Base-by-base conservation (phyloP, 208 protist genomes). In the Acanthamoeba royreba region DNA sequence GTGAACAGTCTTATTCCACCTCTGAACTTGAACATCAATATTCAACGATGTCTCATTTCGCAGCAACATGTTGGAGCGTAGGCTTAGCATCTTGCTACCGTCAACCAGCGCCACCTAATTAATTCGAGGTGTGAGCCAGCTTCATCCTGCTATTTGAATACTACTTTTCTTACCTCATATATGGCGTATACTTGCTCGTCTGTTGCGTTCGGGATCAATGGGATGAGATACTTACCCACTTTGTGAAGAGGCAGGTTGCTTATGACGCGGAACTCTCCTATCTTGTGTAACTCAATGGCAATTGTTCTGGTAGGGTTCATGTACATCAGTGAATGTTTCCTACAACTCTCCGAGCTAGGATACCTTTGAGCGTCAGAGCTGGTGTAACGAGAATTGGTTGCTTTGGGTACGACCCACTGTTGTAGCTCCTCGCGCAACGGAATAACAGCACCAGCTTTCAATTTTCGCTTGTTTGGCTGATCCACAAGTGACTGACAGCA, bases 201-300 rank as follows among this genome's bases (percentile, higher is more conserved):
- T 22, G 31, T 47, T 13, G 69, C 58, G 25, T n/a, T 35, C 31
- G 87, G 87, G 4, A 92, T 31, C 35, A 92, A 58, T 15, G 87
- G 87, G n/a, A 92, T 63, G 40, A 92, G 87, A 45, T 92, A 92
- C 87, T 47, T 92, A 38, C 87, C 87, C 46, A 92, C 87, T 31
- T 92, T 92, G 63, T 92, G 87, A 8, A 92, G 87, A 19, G 87
- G 87, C 15, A 92, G 43, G 46, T 92, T 92, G 17, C 43, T 43
- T 15, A 77, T 77, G 28, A 35, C 17, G 4, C 42, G 35, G 33
- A 77, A 69, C 38, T 92, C 87, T 31, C 33, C 33, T 40, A 92
- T 79, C 42, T 69, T 79, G 87, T 69, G 43, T 40, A 92, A 33
- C 55, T 92, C 55, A 25, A 92, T 79, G 22, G 87, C 87, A 43